Base-by-base conservation (phyloP, 1,139 yeast genomes). In the Pichia sp. region DNA sequence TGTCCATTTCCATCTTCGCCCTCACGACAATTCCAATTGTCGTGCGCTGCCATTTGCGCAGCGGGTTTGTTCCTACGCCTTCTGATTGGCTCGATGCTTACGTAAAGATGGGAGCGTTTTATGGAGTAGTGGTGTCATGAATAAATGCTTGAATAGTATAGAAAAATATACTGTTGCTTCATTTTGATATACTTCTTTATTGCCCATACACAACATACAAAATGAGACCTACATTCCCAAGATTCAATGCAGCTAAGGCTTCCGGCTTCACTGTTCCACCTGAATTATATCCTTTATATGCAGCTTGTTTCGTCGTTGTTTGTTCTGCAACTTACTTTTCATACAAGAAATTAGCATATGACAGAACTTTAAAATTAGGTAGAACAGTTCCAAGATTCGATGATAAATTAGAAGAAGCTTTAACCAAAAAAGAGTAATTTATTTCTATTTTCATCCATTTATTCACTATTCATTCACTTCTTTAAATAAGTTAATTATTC, bases 251-350 rank as follows among this genome's bases (percentile, higher is more conserved):
- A 29, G 51, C 51, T 28, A 60, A 59, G 53, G 59, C 65, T 27
- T 60, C 66, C 50, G 38, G 60, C 44, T 64, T 57, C 63, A 57
- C 60, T 45, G 67, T 83, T 52, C 95, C 95, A 60, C 81, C 85
- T 53, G 95, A 86, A 73, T 74, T 86, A 76, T 82, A 85, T 68
- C 95, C 95, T 69, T 78, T 86, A 69, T 74, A 77, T 60, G 68
- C 75, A 44, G 81, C 81, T 43, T 73, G 77, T 71, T 87, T 83
- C 63, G 83, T 83, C 55, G 93, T 93, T 47, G 65, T 81, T 63
- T 67, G 70, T 56, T 85, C 93, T 34, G 90, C 84, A 57, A 61
- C 72, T 59, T 85, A 70, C 74, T 86, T 86, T 78, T 74, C 88
- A 50, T 80, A 81, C 74, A 85, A 84, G 76, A 88, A 86, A 70